Evolutionary conservation across 257 asterid species (phyloP).

Genomic region (Orobanche coerulescens): DNA sequence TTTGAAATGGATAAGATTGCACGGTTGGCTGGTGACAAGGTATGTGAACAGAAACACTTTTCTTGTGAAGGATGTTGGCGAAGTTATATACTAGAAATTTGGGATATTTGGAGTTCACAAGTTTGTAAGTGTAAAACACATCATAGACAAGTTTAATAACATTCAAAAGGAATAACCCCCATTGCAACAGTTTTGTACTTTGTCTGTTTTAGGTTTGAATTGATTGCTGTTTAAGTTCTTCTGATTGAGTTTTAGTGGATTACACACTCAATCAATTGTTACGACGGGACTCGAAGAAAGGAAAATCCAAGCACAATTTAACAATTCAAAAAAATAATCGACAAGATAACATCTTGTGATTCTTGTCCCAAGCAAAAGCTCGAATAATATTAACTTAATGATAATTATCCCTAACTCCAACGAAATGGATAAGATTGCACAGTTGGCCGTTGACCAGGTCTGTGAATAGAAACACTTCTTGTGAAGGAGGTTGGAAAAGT

Average conservation of each 20-base stretch:
- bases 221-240: background rate
- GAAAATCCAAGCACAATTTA: too few species aligned
- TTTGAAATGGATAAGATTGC: constrained; percentile 1
- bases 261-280: too few species aligned
- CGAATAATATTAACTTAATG: too few species aligned
- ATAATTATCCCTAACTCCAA: too few species aligned
- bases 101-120: background rate
- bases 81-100: background rate
- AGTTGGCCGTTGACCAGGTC: background rate
- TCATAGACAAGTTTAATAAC: background rate
- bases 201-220: background rate
- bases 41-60: background rate
- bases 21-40: background rate
- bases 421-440: background rate
- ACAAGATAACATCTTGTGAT: too few species aligned
- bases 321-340: too few species aligned
- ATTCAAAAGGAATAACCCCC: background rate
- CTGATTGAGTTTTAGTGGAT: background rate
- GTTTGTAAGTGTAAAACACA: background rate
- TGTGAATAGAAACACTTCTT: background rate
- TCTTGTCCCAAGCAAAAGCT: too few species aligned
- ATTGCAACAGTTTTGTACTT: background rate
- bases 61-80: background rate
- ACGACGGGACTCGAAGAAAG: too few species aligned
- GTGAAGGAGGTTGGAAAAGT: background rate